Evolutionary conservation across 164 flowering plant genomes (phyloP).

Genomic region (Kalanchoe fedtschenkoi): DNA sequence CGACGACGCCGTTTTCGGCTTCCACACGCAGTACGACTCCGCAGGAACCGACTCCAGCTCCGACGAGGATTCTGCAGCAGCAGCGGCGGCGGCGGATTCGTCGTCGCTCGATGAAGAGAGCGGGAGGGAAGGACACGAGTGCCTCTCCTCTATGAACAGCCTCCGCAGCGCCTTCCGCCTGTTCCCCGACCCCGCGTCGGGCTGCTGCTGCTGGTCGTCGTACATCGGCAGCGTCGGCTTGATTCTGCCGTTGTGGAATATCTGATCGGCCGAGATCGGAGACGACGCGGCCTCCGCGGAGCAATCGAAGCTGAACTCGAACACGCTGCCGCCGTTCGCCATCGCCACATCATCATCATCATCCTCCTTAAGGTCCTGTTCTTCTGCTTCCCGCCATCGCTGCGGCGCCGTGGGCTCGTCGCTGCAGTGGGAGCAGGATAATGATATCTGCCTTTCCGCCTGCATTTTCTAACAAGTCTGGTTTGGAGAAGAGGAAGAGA

Average conservation of each 20-base stretch:
- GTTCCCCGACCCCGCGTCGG: background rate
- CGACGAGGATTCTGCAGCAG: too few species aligned
- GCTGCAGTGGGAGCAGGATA: too few species aligned
- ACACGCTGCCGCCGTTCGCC: background rate
- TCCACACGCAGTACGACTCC: background rate
- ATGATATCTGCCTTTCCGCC: too few species aligned
- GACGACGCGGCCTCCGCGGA: background rate
- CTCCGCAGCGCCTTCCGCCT: slow-evolving; percentile 2
- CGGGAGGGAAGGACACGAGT: background rate
- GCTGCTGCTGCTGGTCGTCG: background rate
- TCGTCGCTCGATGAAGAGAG: too few species aligned
- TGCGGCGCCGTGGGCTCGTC: too few species aligned
- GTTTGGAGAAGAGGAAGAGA: background rate
- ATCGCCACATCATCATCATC: too few species aligned
- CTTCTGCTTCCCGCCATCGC: too few species aligned
- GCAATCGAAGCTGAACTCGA: background rate
- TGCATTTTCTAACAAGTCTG: background rate
- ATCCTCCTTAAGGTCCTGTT: too few species aligned
- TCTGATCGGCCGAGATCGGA: background rate
- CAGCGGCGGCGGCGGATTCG: too few species aligned
- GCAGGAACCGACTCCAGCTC: background rate
- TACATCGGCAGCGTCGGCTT: background rate
- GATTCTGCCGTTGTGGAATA: slow-evolving; percentile 1
- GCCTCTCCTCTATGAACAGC: background rate
- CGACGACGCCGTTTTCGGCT: background rate